Base-by-base conservation (phyloP, 2,329 filamentous ascomycete genomes). In the Xylaria sp. region DNA sequence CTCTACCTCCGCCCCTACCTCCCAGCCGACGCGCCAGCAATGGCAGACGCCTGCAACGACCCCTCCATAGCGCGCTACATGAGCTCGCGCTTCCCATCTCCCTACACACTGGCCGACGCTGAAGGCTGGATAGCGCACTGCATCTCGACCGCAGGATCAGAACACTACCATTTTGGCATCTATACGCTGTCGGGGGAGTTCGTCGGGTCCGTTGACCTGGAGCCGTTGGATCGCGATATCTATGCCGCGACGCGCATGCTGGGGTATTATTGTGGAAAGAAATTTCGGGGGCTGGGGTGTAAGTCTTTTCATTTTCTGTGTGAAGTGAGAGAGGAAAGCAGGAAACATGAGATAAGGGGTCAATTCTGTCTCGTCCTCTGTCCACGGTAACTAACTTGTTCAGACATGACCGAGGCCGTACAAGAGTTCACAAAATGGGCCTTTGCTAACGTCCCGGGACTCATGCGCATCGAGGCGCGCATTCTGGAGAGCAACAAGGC, bases 211-310 rank as follows among this genome's bases (percentile, higher is more conserved):
- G 70, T 81, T 10, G 76, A 79, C 44, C 65, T 80, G 48, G 70
- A 70, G 48, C 63, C 70, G 2, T 66, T 63, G 2, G 59, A 68
- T 9, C 62, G 63, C 11, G 76, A 79, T 56, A 72, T 79, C 59
- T 74, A 72, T 63, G 72, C 74, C 52, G 71, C 75, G 52, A 78
- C 74, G 3, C 74, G 75, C 67, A 78, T 82, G 70, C 5, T 83
- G 0, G 81, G 80, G 3, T 83, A 83, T 70, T 82, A 51, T 76
- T 74, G 46, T 80, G 23, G 75, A 0, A 71, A 70, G 44, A 64
- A 69, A 9, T 69, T 72, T 52, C 80, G 80, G 80, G 78, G 80
- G 0, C 73, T 72, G 35, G 80, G 81, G 0, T 74, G 79, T 58
- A 74, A 72, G 58, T 76, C 72, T 1, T 44, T 4, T 9, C 16